Evolutionary conservation across 768 basidiomycete species (phyloP), one percentile per base, ranked within the genome.

Genomic region (Tylopilus vinaceipallidus): DNA sequence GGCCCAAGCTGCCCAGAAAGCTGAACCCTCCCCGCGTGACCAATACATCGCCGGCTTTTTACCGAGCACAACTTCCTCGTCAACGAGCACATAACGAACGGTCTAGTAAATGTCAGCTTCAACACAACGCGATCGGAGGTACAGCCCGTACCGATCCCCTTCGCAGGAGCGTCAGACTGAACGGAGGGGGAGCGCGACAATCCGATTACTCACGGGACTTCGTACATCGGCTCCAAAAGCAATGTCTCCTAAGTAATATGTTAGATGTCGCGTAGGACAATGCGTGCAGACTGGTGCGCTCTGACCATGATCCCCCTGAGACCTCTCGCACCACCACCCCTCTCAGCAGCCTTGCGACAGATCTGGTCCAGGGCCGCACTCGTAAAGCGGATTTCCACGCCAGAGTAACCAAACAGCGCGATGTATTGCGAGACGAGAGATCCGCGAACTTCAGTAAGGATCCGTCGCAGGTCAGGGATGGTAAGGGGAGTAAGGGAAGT

Each of bases 251-350:
- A 36, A 30, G 23, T 12, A 11, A 37, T 34, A 19, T 20, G 24
- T 51, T 36, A 50, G 50, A 35, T 14, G 45, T 44, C 3, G 23
- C 36, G 19, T 24, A 26, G 36, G 41, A 50, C 26, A 34, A 35
- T 40, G 35, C 20, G 43, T 27, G 20, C 14, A 23, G 37, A 26
- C 29, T 34, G 13, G 12, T 29, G 35, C 40, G 41, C 47, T 62
- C 74, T 54, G 41, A 86, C 90, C 86, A 98, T 83, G 38, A 97
- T 90, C 4, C 93, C 88, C 57, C 93, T 76, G 55, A 98, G 70
- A 11, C 93, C 92, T 65, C 95, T 75, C 5, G 95, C 95, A 19
- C 95, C 95, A 24, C 92, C 92, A 3, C 93, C 94, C 53, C 91
- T 76, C 58, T 85, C 82, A 9, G 78, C 72, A 0, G 95, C 93